phyloP scores from a whole-genome alignment of 345 rosid genomes.

The Linum lewisii region DNA sequence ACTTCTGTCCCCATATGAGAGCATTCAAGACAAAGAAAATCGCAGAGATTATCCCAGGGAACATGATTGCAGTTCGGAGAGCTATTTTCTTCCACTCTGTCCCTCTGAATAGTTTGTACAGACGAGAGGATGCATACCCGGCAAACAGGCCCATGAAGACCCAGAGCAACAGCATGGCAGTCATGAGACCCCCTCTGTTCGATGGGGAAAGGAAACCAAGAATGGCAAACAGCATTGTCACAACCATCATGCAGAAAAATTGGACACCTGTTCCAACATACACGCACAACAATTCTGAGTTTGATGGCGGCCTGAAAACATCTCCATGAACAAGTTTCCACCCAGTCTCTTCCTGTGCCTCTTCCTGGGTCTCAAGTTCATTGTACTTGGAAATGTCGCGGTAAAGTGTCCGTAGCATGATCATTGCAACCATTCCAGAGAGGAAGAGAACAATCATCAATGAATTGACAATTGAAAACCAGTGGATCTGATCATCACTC shows the following conservation, averaged over 20 bases:
- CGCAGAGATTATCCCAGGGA: conserved; percentile 8
- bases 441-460: conserved; percentile 12
- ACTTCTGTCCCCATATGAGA: conserved; percentile 10
- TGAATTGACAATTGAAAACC: conserved; percentile 6
- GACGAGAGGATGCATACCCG: conserved; percentile 6
- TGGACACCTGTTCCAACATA: conserved; percentile 11
- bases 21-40: conserved; percentile 10
- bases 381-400: conserved; percentile 11
- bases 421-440: conserved; percentile 11
- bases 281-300: conserved; percentile 5
- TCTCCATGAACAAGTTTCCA: conserved; percentile 10
- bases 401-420: conserved; percentile 10
- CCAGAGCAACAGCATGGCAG: conserved; percentile 10
- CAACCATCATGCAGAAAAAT: conserved; percentile 6
- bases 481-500: conserved; percentile 11
- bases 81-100: conserved; percentile 11
- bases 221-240: conserved; percentile 8
- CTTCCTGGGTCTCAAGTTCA: conserved; percentile 11
- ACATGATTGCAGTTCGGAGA: conserved; percentile 5
- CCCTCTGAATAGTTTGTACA: conserved; percentile 6
- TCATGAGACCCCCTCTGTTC: conserved; percentile 9
- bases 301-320: conserved; percentile 8
- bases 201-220: conserved; percentile 11
- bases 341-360: conserved; percentile 11
- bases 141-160: conserved; percentile 10